These are phyloP conservation scores for Pleurotus salmoneostramineus DNA, from an alignment of 768 basidiomycete species.

Conservation along the genomic window DNA sequence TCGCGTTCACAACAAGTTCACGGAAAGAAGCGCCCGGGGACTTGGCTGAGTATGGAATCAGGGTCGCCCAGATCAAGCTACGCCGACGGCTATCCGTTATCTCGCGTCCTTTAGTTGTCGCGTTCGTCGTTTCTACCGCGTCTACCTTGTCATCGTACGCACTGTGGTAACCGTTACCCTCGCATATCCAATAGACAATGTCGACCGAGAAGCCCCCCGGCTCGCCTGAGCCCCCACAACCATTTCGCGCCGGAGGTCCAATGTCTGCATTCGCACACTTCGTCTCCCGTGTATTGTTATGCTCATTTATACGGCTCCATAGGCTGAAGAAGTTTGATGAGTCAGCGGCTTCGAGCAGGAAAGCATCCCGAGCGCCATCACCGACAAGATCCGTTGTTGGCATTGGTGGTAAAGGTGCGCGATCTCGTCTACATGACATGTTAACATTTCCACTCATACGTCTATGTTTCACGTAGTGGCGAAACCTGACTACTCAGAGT, in stretches of 20 bases:
- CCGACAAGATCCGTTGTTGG: conserved; percentile 84
- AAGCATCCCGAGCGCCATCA: conserved; percentile 69
- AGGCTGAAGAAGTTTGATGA: conserved; percentile 83
- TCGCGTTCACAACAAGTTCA: no score
- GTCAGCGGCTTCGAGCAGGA: conserved; percentile 65
- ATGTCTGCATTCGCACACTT: conserved; percentile 41
- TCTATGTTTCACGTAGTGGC: conserved; percentile 50
- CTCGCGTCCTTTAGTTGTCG: no score
- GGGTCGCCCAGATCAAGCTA: neutral
- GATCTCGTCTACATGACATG: neutral
- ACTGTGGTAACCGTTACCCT: no score
- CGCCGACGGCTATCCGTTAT: no score
- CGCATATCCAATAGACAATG: neutral
- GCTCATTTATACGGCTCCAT: neutral
- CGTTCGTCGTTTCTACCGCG: no score
- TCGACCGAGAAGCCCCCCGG: conserved; percentile 14
- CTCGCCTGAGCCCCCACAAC: conserved; percentile 45
- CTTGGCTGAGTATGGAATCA: no score
- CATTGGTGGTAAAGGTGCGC: conserved; percentile 81
- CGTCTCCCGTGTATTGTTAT: neutral
- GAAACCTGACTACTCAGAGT: conserved; percentile 97
- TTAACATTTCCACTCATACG: conserved; percentile 6
- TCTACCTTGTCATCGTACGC: no score
- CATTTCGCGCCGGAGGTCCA: conserved; percentile 75
- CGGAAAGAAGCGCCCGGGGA: no score